phyloP scores from a whole-genome alignment of 352 stramenopile species.

The Poterioochromonas sp. region DNA sequence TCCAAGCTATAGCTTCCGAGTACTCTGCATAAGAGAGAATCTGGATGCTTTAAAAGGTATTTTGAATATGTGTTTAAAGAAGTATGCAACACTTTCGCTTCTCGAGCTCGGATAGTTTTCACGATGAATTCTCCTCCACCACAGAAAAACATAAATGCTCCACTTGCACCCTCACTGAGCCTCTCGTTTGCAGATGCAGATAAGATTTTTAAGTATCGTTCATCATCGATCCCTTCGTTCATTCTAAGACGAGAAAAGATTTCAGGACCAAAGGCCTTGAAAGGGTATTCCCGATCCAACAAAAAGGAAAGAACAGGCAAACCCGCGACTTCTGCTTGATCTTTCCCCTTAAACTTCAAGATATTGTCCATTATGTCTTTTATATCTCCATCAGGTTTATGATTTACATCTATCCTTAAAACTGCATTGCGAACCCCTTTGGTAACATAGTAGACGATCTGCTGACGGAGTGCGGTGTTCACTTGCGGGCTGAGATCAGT shows the following conservation, averaged over 20 bases:
- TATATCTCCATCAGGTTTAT: slow-evolving; percentile 35
- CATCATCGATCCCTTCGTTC: slow-evolving; percentile 65
- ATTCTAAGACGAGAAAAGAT: slow-evolving; percentile 68
- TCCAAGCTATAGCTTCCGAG: slow-evolving; percentile 73
- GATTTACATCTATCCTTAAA: slow-evolving; percentile 52
- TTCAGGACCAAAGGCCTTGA: slow-evolving; percentile 56
- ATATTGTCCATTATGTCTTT: slow-evolving; percentile 19
- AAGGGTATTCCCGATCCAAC: slow-evolving; percentile 48
- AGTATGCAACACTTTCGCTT: slow-evolving; percentile 63
- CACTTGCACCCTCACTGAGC: slow-evolving; percentile 70
- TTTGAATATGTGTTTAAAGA: slow-evolving; percentile 63
- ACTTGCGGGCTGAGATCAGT: slow-evolving; percentile 71
- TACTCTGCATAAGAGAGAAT: slow-evolving; percentile 67
- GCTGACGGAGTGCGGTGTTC: slow-evolving; percentile 61
- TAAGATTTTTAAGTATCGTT: slow-evolving; percentile 68
- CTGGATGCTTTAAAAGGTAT: slow-evolving; percentile 72
- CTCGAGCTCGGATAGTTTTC: slow-evolving; percentile 66
- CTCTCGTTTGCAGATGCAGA: slow-evolving; percentile 68
- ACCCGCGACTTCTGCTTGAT: neutral
- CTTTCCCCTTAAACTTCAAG: neutral
- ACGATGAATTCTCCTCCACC: slow-evolving; percentile 71
- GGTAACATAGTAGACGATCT: slow-evolving; percentile 65
- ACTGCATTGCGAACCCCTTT: slow-evolving; percentile 67
- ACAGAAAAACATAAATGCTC: slow-evolving; percentile 73
- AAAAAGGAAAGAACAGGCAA: neutral